Percentiles rank a stretch among this genome's conserved stretches.
phyloP scores from a whole-genome alignment of 768 basidiomycete genomes.

The Lactarius tabidus region DNA sequence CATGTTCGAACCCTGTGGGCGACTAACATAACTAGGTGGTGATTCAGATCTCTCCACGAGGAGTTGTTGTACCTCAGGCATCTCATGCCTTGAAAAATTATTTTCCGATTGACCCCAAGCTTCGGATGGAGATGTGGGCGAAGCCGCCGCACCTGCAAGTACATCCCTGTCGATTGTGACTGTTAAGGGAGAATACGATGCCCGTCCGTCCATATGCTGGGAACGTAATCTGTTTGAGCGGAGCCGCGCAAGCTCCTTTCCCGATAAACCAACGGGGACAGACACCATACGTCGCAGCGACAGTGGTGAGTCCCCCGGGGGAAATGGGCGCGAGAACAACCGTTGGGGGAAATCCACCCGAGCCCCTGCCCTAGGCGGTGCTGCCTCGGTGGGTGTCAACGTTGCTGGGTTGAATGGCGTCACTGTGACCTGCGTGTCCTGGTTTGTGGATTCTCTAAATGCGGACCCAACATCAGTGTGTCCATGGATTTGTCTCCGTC shows the following conservation, averaged over 20 bases:
- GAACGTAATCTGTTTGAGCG: not conserved
- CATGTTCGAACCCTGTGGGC: not conserved
- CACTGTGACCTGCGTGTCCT: too few species aligned
- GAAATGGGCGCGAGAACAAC: not conserved
- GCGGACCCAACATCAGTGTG: too few species aligned
- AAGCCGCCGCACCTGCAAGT: not conserved
- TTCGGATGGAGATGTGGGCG: not conserved
- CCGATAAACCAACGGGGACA: too few species aligned
- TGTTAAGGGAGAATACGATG: not conserved
- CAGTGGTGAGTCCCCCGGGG: too few species aligned
- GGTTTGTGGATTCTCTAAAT: too few species aligned
- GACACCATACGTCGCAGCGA: too few species aligned
- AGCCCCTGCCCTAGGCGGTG: too few species aligned
- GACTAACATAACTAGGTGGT: not conserved
- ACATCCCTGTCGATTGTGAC: not conserved
- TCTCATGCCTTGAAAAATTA: not conserved
- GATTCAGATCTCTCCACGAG: not conserved
- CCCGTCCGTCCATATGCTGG: too few species aligned
- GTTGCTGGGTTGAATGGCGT: too few species aligned
- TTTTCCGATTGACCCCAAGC: not conserved
- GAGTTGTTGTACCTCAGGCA: not conserved
- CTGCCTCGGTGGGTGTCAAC: not conserved
- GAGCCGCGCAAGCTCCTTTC: too few species aligned
- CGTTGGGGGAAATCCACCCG: too few species aligned
- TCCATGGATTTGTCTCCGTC: too few species aligned